Evolutionary conservation across 768 basidiomycete genomes (phyloP), one percentile per base, ranked within the genome.

Genomic region (Postia placenta): DNA sequence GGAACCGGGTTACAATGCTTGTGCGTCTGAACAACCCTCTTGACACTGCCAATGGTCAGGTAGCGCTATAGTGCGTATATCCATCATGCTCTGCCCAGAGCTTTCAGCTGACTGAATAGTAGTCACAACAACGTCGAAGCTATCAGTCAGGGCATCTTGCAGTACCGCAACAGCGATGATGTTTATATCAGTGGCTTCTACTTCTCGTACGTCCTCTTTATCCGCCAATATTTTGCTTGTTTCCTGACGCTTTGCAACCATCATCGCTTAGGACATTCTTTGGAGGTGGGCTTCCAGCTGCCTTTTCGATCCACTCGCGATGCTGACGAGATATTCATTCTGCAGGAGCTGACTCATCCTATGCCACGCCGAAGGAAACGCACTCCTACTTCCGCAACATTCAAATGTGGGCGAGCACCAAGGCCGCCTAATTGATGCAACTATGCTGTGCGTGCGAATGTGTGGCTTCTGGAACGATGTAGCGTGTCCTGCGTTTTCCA

Each of bases 261-360:
- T n/a, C n/a, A n/a, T n/a, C n/a, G n/a, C n/a, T n/a, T n/a, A 86
- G 85, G 27, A 89, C 87, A 19, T 91, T 92, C 70, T 92, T 90
- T 60, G 89, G 88, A 66, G 90, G 86, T 70, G 54, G 62, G 50
- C 50, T 17, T 45, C 24, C 33, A 17, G 19, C 3, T 9, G n/a
- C 22, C 28, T 23, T 30, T 28, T 48, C n/a, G 22, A n/a, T 22
- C 26, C 17, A 15, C n/a, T n/a, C n/a, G n/a, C n/a, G n/a, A n/a
- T n/a, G 54, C 58, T 43, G 65, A 50, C 15, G 42, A 47, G 20
- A 41, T 39, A 33, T n/a, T 40, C 7, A 36, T n/a, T 51, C 27
- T 19, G 14, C 55, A 78, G 81, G 85, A 20, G 73, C 74, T 50
- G 86, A 93, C 58, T 49, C 68, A 3, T 75, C 75, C 28, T 93